phyloP scores from a whole-genome alignment of 192 early-diverging fungal species.

The Cetraspora pellucida region DNA sequence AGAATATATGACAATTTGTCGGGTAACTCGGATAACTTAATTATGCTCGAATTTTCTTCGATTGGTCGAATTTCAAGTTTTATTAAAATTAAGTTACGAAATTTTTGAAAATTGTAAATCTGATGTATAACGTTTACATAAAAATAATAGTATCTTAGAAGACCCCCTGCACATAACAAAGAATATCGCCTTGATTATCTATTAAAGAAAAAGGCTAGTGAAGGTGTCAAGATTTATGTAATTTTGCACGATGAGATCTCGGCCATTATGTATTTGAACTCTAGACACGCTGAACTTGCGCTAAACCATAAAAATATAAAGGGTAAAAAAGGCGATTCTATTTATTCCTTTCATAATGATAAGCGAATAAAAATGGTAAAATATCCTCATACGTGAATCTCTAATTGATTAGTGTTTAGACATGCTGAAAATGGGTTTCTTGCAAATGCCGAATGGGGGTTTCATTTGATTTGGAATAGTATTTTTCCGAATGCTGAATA shows the following conservation, averaged over 20 bases:
- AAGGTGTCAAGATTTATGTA: constrained; percentile 84
- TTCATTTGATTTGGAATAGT: no score
- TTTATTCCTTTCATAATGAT: no score
- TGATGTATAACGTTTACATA: neutral
- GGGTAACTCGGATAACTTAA: no score
- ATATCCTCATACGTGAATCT: no score
- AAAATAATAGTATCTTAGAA: constrained; percentile 60
- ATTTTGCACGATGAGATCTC: constrained; percentile 84
- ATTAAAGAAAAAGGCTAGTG: constrained; percentile 74
- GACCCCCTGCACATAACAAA: constrained; percentile 69
- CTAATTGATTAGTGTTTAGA: no score
- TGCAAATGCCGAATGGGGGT: no score
- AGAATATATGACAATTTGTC: no score
- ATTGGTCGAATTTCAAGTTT: no score
- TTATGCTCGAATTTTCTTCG: no score
- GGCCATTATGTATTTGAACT: constrained; percentile 67
- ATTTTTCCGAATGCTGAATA: no score
- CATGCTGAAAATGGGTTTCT: no score
- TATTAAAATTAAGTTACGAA: neutral
- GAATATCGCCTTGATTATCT: constrained; percentile 75
- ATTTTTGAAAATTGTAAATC: neutral
- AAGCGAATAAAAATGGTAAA: no score
- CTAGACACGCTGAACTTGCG: constrained; percentile 70
- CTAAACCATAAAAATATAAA: constrained; percentile 77
- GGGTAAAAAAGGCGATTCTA: constrained; percentile 33